phyloP scores from a whole-genome alignment of 83 land plant species.

The Isoetes engelmannii region DNA sequence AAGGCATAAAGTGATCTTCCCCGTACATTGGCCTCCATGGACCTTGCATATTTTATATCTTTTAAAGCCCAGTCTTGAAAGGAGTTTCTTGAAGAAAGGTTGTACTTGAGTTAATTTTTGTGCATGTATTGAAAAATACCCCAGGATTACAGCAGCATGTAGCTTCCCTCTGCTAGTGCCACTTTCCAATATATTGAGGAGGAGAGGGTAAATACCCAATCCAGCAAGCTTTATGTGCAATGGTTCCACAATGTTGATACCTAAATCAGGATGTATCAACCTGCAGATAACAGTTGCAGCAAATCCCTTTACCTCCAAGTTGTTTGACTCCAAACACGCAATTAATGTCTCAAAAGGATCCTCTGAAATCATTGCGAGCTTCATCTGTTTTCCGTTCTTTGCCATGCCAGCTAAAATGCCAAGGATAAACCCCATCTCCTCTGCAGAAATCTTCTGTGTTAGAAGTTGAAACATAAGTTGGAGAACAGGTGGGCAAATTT shows the following conservation, averaged over 20 bases:
- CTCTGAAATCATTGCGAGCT: constrained; percentile 12
- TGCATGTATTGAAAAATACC: constrained; percentile 20
- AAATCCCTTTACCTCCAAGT: constrained; percentile 14
- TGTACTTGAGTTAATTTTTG: constrained; percentile 8
- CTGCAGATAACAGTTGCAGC: constrained; percentile 24
- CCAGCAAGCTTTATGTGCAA: constrained; percentile 5
- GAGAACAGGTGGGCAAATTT: constrained; percentile 4
- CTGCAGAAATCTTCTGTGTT: constrained; percentile 1
- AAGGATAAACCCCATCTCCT: constrained; percentile 19
- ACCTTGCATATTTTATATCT: constrained; percentile 26
- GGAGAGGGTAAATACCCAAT: constrained; percentile 13
- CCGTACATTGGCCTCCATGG: constrained; percentile 30
- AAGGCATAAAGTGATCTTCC: constrained; percentile 26
- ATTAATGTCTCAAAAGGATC: constrained; percentile 9
- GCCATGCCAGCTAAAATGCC: constrained; percentile 22
- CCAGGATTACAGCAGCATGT: constrained; percentile 21
- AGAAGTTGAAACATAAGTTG: constrained; percentile 12
- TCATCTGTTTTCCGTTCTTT: constrained; percentile 14
- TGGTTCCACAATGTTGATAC: background rate
- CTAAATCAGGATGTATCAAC: constrained; percentile 14
- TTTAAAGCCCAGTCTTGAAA: constrained; percentile 22
- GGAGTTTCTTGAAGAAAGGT: constrained; percentile 8
- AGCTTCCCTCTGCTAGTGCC: constrained; percentile 17
- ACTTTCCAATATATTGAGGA: constrained; percentile 15
- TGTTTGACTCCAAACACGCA: constrained; percentile 18